Evolutionary conservation across 768 basidiomycete genomes (phyloP).

Genomic region (Mycena leptocephala): DNA sequence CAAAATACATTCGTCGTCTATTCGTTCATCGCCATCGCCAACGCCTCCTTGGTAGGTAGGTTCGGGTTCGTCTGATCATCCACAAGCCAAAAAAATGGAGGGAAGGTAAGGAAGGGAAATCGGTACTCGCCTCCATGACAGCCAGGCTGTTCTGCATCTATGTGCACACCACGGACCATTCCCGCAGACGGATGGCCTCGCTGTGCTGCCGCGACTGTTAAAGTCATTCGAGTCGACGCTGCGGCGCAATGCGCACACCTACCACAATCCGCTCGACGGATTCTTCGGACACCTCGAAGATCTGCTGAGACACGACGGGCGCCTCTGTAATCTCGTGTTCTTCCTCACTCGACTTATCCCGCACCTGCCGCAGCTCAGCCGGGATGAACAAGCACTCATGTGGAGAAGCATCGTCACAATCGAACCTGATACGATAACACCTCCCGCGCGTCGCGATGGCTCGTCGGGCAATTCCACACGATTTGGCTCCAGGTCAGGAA

Average conservation of each 20-base stretch:
- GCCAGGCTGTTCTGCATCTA: not conserved
- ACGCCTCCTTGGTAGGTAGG: not conserved
- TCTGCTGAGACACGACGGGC: no score
- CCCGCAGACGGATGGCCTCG: not conserved
- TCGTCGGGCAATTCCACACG: no score
- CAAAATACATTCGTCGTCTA: conserved; percentile 33
- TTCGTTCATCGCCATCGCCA: not conserved
- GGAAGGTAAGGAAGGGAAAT: not conserved
- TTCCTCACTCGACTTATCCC: no score
- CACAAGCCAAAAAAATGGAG: not conserved
- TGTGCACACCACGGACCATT: not conserved
- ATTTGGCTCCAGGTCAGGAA: no score
- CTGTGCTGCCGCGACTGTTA: not conserved
- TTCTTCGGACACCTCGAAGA: not conserved
- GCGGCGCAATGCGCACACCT: not conserved
- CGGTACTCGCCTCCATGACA: not conserved
- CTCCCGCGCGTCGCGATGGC: no score
- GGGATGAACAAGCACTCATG: no score
- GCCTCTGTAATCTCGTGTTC: no score
- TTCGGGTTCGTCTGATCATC: not conserved
- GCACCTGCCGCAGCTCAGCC: no score
- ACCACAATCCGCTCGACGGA: not conserved
- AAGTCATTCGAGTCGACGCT: not conserved
- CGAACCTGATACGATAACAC: no score
- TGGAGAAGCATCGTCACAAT: no score